phyloP scores from a whole-genome alignment of 495 filamentous ascomycete species.

The Talaromyces ruber region DNA sequence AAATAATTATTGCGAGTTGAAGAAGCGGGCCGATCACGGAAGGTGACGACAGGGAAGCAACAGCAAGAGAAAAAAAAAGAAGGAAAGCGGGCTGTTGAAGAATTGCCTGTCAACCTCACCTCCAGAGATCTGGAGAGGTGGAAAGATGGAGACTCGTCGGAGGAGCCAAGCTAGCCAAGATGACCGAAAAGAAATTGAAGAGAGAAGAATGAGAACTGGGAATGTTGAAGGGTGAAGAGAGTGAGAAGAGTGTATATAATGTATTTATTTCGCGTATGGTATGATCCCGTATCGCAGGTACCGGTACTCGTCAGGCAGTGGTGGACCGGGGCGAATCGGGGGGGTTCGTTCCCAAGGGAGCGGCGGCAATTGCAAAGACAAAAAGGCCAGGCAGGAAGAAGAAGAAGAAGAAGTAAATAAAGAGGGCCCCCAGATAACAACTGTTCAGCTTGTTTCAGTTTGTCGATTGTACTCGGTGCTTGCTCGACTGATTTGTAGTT shows the following conservation, averaged over 20 bases:
- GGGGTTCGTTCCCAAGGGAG: background rate
- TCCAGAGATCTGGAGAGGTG: slow-evolving; percentile 1
- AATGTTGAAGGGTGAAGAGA: slow-evolving; percentile 2
- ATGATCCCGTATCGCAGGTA: background rate
- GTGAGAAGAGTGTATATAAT: slow-evolving; percentile 1
- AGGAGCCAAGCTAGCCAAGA: background rate
- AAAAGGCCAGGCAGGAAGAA: too few species aligned
- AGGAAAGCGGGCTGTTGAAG: background rate
- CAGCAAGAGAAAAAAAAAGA: background rate
- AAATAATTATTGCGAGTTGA: background rate
- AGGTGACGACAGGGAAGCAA: background rate
- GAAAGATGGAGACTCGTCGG: background rate
- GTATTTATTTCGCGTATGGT: background rate
- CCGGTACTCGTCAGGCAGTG: background rate
- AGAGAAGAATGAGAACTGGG: background rate
- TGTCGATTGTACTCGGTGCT: background rate
- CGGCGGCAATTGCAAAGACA: background rate
- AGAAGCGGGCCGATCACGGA: background rate
- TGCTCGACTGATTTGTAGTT: background rate
- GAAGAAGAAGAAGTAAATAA: background rate
- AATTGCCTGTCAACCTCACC: slow-evolving; percentile 1
- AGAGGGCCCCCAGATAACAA: background rate
- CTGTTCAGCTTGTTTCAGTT: background rate
- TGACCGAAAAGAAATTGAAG: background rate
- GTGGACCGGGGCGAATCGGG: slow-evolving; percentile 2